These are phyloP conservation scores for Naganishia randhawae DNA, from an alignment of 768 basidiomycete genomes.

Conservation along the genomic window DNA sequence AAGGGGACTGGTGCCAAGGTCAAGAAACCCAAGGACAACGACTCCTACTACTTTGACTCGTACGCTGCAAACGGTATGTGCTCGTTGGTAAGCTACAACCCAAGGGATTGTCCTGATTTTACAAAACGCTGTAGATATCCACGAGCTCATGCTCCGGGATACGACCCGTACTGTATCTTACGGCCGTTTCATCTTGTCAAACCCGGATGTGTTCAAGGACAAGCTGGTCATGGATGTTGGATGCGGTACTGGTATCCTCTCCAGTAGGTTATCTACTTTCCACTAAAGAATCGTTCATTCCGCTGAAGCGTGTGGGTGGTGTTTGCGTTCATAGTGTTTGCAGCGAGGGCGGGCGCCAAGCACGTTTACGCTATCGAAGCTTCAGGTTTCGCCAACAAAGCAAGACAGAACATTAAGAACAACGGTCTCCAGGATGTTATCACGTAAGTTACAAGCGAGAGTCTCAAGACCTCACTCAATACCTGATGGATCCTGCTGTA, in stretches of 20 bases:
- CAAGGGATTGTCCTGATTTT: too few species aligned
- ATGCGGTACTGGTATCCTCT: slow-evolving; percentile 86
- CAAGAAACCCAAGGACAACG: slow-evolving; percentile 64
- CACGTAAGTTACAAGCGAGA: slow-evolving; percentile 52
- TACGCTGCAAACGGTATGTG: slow-evolving; percentile 77
- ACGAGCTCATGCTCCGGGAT: slow-evolving; percentile 94
- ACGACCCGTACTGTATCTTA: slow-evolving; percentile 90
- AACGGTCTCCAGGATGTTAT: slow-evolving; percentile 71
- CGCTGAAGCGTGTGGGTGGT: background rate
- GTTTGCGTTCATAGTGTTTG: slow-evolving; percentile 58
- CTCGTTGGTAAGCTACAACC: background rate
- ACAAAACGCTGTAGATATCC: slow-evolving; percentile 66
- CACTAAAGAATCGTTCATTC: too few species aligned
- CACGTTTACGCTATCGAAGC: slow-evolving; percentile 90
- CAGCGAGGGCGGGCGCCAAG: slow-evolving; percentile 81
- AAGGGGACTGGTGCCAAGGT: slow-evolving; percentile 25
- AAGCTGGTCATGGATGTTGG: slow-evolving; percentile 91
- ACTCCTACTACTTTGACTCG: slow-evolving; percentile 87
- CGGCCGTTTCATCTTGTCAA: slow-evolving; percentile 81
- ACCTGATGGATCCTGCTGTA: too few species aligned
- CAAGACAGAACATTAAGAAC: slow-evolving; percentile 68
- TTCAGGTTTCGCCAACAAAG: slow-evolving; percentile 73
- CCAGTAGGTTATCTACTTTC: slow-evolving; percentile 37
- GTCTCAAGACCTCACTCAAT: background rate
- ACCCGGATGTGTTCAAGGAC: slow-evolving; percentile 73